phyloP scores from a whole-genome alignment of 2,329 filamentous ascomycete species.

The Alternaria atra region DNA sequence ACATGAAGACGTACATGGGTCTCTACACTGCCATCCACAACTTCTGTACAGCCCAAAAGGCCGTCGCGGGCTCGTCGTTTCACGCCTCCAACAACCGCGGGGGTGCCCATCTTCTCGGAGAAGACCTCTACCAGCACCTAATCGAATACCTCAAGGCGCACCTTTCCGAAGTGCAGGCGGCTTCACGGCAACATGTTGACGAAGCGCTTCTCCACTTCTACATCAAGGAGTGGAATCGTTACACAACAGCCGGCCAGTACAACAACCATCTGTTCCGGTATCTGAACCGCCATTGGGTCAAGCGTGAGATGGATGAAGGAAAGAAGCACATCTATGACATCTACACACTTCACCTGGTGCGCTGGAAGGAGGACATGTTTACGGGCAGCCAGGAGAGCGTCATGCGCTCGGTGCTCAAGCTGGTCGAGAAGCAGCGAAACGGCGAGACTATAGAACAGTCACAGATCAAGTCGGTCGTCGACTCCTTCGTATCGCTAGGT shows the following conservation, averaged over 20 bases:
- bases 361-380: conserved; percentile 94
- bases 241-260: conserved; percentile 95
- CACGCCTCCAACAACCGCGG: conserved; percentile 71
- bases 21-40: conserved; percentile 98
- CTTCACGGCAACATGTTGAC: conserved; percentile 83
- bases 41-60: conserved; percentile 98
- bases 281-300: conserved; percentile 98
- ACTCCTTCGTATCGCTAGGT: conserved; percentile 93
- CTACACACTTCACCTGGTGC: conserved; percentile 93
- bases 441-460: conserved; percentile 97
- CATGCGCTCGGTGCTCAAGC: conserved; percentile 92
- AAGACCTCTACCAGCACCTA: conserved; percentile 93
- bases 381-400: conserved; percentile 83
- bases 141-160: conserved; percentile 85
- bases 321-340: conserved; percentile 99
- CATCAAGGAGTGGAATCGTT: conserved; percentile 95
- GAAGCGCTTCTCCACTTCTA: conserved; percentile 92
- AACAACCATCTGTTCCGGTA: conserved; percentile 97
- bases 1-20: conserved; percentile 97
- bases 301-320: conserved; percentile 97
- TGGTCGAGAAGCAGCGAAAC: conserved; percentile 96
- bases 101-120: conserved; percentile 92
- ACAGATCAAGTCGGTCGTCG: conserved; percentile 96
- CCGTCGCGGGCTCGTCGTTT: conserved; percentile 67
- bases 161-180: conserved; percentile 72